Percentiles rank a stretch among this genome's conserved stretches.
phyloP scores from a whole-genome alignment of 495 filamentous ascomycete species.

The Xylaria longipes region DNA sequence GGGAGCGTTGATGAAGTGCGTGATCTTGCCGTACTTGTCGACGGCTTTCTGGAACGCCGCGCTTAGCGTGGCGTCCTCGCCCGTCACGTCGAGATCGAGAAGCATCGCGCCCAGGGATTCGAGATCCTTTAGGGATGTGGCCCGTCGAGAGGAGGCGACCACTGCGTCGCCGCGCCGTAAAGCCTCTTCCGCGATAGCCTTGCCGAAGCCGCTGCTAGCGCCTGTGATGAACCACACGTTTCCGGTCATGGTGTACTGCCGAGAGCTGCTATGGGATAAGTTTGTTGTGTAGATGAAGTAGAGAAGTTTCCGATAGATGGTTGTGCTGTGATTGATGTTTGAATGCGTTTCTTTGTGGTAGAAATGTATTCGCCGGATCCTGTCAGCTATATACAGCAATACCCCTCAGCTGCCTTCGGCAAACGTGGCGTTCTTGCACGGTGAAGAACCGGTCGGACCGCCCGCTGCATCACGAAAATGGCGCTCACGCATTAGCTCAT shows the following conservation, averaged over 20 bases:
- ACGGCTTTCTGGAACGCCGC: slow-evolving; percentile 32
- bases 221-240: slow-evolving; percentile 56
- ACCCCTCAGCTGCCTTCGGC: background rate
- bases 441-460: background rate
- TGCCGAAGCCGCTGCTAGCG: slow-evolving; percentile 56
- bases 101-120: slow-evolving; percentile 30
- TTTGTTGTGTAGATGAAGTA: background rate
- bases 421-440: too few species aligned
- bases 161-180: slow-evolving; percentile 55
- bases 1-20: slow-evolving; percentile 44
- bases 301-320: too few species aligned
- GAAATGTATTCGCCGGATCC: background rate
- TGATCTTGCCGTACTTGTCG: slow-evolving; percentile 40
- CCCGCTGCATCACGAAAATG: background rate
- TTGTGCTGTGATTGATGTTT: background rate
- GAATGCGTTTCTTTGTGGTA: background rate
- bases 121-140: slow-evolving; percentile 34
- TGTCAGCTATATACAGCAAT: background rate
- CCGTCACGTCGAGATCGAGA: slow-evolving; percentile 48
- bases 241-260: slow-evolving; percentile 9
- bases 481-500: background rate
- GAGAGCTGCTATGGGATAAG: background rate
- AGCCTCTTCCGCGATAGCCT: slow-evolving; percentile 45
- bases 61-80: slow-evolving; percentile 28
- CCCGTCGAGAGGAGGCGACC: slow-evolving; percentile 56